phyloP scores from a whole-genome alignment of 2,329 filamentous ascomycete genomes.

The Colletotrichum filicis region DNA sequence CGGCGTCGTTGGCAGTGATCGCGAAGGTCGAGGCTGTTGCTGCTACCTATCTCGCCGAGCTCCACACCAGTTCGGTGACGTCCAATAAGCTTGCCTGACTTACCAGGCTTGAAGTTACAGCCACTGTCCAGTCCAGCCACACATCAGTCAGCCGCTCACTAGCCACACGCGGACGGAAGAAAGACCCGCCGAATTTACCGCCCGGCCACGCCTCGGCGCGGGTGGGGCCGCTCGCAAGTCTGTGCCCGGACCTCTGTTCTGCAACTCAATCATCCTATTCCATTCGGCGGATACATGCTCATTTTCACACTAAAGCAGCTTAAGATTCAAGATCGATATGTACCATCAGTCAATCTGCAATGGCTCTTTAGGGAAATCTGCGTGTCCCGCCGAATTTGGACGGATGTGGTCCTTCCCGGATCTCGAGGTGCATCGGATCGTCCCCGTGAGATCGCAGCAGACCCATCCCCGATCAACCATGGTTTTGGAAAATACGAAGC shows the following conservation, averaged over 20 bases:
- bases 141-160: neutral
- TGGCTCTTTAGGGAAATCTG: neutral
- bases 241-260: neutral
- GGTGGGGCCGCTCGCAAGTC: neutral
- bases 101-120: constrained; percentile 7
- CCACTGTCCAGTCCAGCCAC: constrained; percentile 3
- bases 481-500: neutral
- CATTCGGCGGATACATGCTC: neutral
- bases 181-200: neutral
- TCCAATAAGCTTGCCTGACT: constrained; percentile 28
- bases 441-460: neutral
- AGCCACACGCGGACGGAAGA: neutral
- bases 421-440: neutral
- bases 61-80: constrained; percentile 29
- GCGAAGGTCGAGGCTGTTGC: constrained; percentile 22
- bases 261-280: neutral
- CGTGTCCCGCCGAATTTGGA: neutral
- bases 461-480: neutral
- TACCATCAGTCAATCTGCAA: neutral
- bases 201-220: neutral
- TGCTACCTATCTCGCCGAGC: constrained; percentile 20
- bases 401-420: neutral
- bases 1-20: constrained; percentile 5
- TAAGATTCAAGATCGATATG: neutral
- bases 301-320: neutral